Evolutionary conservation across 192 early-diverging fungal genomes (phyloP).

Genomic region (Podila epigama): DNA sequence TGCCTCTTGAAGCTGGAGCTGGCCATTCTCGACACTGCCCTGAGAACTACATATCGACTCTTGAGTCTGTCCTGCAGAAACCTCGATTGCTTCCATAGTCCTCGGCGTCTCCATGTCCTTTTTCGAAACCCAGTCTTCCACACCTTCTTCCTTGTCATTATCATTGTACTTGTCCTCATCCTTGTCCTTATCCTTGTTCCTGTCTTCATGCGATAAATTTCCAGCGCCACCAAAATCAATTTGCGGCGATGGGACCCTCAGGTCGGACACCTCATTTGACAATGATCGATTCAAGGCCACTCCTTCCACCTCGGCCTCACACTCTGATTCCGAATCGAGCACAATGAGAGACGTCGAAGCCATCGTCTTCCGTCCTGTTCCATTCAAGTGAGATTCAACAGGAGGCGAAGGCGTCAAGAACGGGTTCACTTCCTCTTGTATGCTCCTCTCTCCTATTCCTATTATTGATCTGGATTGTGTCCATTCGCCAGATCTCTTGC

Average conservation of each 20-base stretch:
- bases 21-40: conserved; percentile 16
- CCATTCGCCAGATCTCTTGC: not conserved
- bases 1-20: too few species aligned
- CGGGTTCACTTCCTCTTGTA: not conserved
- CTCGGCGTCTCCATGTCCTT: too few species aligned
- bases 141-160: not conserved
- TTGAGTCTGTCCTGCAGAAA: conserved; percentile 3
- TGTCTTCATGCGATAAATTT: not conserved
- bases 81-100: not conserved
- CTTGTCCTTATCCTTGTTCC: not conserved
- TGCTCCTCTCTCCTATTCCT: too few species aligned
- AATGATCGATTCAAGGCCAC: not conserved
- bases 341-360: too few species aligned
- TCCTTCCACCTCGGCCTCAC: conserved; percentile 3
- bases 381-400: not conserved
- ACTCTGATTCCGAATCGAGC: conserved; percentile 21
- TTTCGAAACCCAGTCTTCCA: too few species aligned
- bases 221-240: conserved; percentile 12
- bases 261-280: not conserved
- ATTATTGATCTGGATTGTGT: too few species aligned
- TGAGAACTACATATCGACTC: conserved; percentile 12
- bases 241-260: not conserved
- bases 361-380: not conserved
- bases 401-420: not conserved
- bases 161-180: not conserved